phyloP scores from a whole-genome alignment of 2,329 filamentous ascomycete species.

The Chrysosporium queenslandicum region DNA sequence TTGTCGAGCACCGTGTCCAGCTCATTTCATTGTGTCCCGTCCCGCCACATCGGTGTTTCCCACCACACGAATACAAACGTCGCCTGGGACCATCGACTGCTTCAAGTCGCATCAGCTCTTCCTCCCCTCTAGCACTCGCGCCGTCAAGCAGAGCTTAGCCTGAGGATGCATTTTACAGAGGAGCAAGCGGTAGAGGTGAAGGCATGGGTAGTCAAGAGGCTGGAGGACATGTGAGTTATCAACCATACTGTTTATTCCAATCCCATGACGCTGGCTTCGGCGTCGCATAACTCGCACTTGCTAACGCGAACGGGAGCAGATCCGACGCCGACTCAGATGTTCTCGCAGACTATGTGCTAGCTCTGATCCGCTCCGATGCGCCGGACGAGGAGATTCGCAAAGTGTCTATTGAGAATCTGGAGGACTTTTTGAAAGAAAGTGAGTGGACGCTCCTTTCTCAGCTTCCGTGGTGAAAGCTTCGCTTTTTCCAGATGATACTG shows the following conservation, averaged over 20 bases:
- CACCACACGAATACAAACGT: no score
- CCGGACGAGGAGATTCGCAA: slow-evolving; percentile 44
- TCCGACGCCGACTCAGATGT: slow-evolving; percentile 54
- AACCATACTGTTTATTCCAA: not conserved
- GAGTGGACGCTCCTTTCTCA: slow-evolving; percentile 17
- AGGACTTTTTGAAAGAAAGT: slow-evolving; percentile 50
- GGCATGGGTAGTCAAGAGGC: slow-evolving; percentile 48
- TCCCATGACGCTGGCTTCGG: no score
- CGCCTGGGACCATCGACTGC: not conserved
- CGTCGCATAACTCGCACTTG: no score
- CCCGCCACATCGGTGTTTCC: not conserved
- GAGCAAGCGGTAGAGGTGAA: slow-evolving; percentile 45
- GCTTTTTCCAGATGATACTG: not conserved
- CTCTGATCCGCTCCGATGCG: slow-evolving; percentile 47
- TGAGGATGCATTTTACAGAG: slow-evolving; percentile 47
- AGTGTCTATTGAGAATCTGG: slow-evolving; percentile 46
- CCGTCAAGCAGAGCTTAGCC: not conserved
- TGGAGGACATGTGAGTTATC: slow-evolving; percentile 46
- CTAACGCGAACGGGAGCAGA: slow-evolving; percentile 27
- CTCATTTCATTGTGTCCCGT: not conserved
- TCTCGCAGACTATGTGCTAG: slow-evolving; percentile 53
- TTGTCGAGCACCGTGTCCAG: not conserved
- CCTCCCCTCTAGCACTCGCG: not conserved
- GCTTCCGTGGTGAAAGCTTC: no score
- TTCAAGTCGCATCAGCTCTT: not conserved